These are phyloP conservation scores for Allomyces arbusculus DNA, from an alignment of 192 early-diverging fungal genomes.

Conservation along the genomic window DNA sequence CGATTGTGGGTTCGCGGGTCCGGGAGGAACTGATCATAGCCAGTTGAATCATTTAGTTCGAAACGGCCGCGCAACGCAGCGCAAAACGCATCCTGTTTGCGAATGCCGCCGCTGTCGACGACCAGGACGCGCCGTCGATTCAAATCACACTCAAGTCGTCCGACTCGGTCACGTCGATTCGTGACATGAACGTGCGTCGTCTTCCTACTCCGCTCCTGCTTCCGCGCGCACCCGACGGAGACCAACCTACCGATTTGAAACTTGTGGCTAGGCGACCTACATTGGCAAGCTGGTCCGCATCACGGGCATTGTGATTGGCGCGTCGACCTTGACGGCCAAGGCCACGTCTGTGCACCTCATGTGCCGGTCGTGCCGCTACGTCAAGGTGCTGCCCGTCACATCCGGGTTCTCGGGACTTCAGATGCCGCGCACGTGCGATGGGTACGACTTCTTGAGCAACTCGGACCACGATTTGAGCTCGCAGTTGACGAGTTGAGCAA, in stretches of 20 bases:
- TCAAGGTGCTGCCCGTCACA: constrained; percentile 56
- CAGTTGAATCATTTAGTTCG: constrained; percentile 37
- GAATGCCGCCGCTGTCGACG: constrained; percentile 19
- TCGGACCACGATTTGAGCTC: neutral
- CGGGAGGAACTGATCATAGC: no score
- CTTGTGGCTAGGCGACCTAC: constrained; percentile 6
- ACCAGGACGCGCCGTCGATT: constrained; percentile 47
- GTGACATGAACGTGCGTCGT: constrained; percentile 59
- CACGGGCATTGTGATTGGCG: constrained; percentile 87
- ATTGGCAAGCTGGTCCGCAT: constrained; percentile 89
- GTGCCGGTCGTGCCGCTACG: constrained; percentile 71
- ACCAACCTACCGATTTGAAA: constrained; percentile 1
- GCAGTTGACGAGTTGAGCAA: neutral
- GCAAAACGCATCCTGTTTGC: constrained; percentile 49
- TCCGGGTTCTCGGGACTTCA: constrained; percentile 67
- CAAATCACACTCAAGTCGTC: constrained; percentile 77
- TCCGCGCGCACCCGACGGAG: neutral
- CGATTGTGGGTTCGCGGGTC: neutral
- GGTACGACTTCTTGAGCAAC: constrained; percentile 17
- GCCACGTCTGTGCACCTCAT: constrained; percentile 73
- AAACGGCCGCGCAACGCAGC: constrained; percentile 56
- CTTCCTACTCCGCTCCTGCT: neutral
- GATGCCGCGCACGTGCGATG: constrained; percentile 75
- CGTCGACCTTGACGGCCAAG: constrained; percentile 66
- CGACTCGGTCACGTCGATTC: constrained; percentile 69